These are phyloP conservation scores for Claviceps humidiphila DNA, from an alignment of 2,329 filamentous ascomycete genomes.

Conservation along the genomic window DNA sequence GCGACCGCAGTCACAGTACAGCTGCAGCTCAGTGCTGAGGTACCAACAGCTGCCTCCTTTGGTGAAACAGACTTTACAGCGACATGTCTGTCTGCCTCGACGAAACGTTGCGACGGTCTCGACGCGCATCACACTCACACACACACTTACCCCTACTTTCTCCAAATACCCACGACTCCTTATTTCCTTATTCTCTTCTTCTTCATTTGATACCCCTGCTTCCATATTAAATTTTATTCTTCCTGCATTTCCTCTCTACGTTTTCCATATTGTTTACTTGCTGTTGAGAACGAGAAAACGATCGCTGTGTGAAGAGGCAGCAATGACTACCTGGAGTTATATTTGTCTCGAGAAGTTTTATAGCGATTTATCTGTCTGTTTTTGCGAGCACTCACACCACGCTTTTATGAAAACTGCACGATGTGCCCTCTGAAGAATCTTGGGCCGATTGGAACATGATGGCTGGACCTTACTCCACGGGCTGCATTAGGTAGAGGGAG, in stretches of 20 bases:
- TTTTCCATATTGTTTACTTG: not conserved
- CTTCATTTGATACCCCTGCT: constrained; percentile 7
- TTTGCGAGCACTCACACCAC: not conserved
- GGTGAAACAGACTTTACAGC: not conserved
- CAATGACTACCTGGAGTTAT: not conserved
- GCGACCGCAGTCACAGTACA: constrained; percentile 26
- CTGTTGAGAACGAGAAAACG: not conserved
- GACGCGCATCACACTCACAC: not conserved
- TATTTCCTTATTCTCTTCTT: constrained; percentile 2
- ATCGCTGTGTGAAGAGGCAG: not conserved
- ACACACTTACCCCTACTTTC: not conserved
- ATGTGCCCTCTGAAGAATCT: not conserved
- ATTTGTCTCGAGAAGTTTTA: not conserved
- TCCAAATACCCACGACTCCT: not conserved
- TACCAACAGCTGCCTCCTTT: not conserved
- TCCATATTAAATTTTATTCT: not conserved
- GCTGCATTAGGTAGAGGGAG: not conserved
- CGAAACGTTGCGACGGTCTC: not conserved
- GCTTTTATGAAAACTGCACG: not conserved
- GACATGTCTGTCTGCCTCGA: not conserved
- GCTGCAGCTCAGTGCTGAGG: constrained; percentile 11
- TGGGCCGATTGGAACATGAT: not conserved
- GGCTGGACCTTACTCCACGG: not conserved
- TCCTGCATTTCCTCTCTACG: not conserved
- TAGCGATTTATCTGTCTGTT: not conserved